phyloP scores from a whole-genome alignment of 805 yeast genomes.

The Metschnikowia orientalis region DNA sequence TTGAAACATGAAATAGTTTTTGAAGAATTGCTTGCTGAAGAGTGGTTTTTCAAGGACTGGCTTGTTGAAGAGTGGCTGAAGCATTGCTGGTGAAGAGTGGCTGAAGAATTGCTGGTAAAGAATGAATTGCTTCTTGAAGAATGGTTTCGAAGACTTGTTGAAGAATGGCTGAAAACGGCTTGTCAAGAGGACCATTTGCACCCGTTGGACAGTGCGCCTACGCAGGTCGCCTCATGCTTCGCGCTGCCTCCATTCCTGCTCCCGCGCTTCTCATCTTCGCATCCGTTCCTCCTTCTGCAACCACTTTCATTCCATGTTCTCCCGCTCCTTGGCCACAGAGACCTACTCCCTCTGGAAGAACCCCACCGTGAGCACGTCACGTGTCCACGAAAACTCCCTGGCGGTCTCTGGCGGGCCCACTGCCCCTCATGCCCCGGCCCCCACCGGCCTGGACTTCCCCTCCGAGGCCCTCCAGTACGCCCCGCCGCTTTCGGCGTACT shows the following conservation, averaged over 20 bases:
- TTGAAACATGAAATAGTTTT: no score
- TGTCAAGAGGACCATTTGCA: no score
- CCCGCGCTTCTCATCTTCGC: no score
- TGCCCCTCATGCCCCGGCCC: conserved; percentile 11
- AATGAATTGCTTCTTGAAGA: no score
- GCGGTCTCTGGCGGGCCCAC: conserved; percentile 6
- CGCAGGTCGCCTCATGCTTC: neutral
- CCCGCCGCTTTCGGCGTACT: conserved; percentile 54
- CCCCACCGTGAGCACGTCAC: conserved; percentile 11
- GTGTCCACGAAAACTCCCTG: conserved; percentile 10
- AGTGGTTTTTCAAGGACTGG: no score
- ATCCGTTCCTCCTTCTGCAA: neutral
- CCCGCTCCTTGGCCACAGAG: conserved; percentile 4
- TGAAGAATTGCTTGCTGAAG: no score
- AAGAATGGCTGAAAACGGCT: no score
- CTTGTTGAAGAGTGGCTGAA: no score
- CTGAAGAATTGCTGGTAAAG: no score
- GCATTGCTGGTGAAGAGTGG: no score
- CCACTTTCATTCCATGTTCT: neutral
- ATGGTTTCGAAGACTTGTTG: no score
- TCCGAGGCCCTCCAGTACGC: conserved; percentile 28
- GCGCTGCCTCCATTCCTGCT: neutral
- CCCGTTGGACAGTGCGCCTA: no score
- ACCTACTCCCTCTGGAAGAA: conserved; percentile 10
- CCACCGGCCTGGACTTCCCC: conserved; percentile 11